Conservation (phyloP, 441 rosid species). For the Populus tomentosa region DNA sequence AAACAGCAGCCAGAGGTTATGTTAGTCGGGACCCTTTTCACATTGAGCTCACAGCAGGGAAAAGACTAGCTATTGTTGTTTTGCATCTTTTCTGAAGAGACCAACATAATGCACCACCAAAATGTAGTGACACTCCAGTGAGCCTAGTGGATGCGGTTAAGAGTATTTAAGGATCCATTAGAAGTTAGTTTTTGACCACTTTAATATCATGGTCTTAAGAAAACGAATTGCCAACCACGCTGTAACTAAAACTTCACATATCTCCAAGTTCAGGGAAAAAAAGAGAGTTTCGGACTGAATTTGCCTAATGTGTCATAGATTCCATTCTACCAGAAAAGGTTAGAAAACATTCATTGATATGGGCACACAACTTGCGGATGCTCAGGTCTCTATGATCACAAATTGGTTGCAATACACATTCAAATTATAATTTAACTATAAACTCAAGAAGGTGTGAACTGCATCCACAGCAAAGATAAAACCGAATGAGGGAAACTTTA, state of each 20-base stretch:
- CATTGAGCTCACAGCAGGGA: background rate
- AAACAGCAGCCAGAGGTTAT: background rate
- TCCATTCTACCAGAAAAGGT: background rate
- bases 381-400: background rate
- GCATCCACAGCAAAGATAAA: background rate
- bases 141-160: background rate
- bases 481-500: constrained; percentile 17
- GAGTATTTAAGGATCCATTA: background rate
- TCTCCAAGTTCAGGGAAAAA: background rate
- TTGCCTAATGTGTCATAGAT: background rate
- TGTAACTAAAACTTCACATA: background rate
- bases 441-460: background rate
- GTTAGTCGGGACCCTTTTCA: background rate
- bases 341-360: background rate
- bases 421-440: background rate
- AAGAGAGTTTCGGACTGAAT: background rate
- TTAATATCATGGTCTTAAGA: background rate
- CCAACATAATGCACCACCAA: background rate
- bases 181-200: background rate
- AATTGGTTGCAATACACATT: background rate
- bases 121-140: background rate
- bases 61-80: background rate
- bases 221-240: background rate
- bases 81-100: background rate
- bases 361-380: background rate